phyloP scores from a whole-genome alignment of 208 protist species.

The Trypanosoma caninum region DNA sequence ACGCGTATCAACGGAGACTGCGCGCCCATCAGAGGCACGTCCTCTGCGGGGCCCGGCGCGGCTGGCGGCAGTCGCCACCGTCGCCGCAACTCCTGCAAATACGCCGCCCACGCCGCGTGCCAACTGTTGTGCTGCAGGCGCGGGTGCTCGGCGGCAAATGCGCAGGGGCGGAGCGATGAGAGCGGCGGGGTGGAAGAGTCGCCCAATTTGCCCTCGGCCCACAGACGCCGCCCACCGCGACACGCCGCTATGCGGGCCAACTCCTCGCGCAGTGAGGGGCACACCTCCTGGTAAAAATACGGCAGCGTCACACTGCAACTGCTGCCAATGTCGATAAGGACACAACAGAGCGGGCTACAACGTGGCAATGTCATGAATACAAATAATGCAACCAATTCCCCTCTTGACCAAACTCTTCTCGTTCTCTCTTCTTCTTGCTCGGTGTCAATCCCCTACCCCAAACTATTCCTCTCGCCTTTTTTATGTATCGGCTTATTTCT shows the following conservation, averaged over 20 bases:
- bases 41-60: neutral
- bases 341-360: constrained; percentile 7
- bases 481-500: too few relatives aligned
- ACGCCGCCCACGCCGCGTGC: constrained; percentile 12
- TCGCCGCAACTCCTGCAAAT: constrained; percentile 11
- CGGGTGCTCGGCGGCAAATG: constrained; percentile 18
- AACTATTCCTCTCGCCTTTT: too few relatives aligned
- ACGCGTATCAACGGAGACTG: constrained; percentile 2
- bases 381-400: neutral
- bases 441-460: too few relatives aligned
- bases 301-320: constrained; percentile 23
- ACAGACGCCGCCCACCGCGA: neutral
- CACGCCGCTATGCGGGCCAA: neutral
- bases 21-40: constrained; percentile 1
- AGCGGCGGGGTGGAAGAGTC: neutral
- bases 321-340: constrained; percentile 26
- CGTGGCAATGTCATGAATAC: neutral
- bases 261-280: constrained; percentile 14
- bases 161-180: constrained; percentile 20
- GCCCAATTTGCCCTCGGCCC: neutral
- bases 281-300: constrained; percentile 18
- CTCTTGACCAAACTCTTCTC: too few relatives aligned
- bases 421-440: too few relatives aligned
- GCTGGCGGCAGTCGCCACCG: neutral
- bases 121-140: constrained; percentile 35